Conservation (phyloP, 1,284 basidiomycete species). For the Austroboletus niveus region DNA sequence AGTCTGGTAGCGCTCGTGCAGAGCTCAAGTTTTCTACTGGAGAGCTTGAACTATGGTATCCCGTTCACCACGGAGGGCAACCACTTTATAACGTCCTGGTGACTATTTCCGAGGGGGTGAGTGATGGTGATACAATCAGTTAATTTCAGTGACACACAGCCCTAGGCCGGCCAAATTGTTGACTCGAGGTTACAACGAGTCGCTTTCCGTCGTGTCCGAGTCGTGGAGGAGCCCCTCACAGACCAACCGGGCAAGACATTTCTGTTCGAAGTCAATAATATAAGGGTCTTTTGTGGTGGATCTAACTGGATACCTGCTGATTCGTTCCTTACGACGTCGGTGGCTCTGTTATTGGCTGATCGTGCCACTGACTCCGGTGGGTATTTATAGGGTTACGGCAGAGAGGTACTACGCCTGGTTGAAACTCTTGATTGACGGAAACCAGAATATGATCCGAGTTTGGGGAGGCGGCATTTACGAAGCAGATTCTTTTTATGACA, state of each 20-base stretch:
- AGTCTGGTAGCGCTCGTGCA: constrained; percentile 38
- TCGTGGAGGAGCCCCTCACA: constrained; percentile 74
- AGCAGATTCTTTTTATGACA: constrained; percentile 72
- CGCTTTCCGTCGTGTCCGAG: constrained; percentile 70
- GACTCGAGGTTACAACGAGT: constrained; percentile 58
- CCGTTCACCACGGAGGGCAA: constrained; percentile 80
- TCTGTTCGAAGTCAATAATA: constrained; percentile 86
- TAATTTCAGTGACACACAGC: background rate
- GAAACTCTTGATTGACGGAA: constrained; percentile 71
- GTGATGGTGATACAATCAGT: constrained; percentile 10
- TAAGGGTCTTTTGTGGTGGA: constrained; percentile 86
- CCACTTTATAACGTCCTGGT: constrained; percentile 68
- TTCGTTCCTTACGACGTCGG: constrained; percentile 78
- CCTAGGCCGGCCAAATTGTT: constrained; percentile 47
- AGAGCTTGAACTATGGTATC: constrained; percentile 77
- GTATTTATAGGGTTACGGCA: constrained; percentile 42
- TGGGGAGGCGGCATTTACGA: constrained; percentile 89
- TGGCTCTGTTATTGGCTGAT: constrained; percentile 8
- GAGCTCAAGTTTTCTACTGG: constrained; percentile 54
- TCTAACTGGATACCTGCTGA: constrained; percentile 95
- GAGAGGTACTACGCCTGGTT: constrained; percentile 71
- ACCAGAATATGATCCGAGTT: constrained; percentile 82
- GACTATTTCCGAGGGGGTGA: constrained; percentile 49
- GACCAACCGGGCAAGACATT: constrained; percentile 78
- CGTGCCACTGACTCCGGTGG: background rate